Evolutionary conservation across 371 early-diverging fungal genomes (phyloP), one percentile per base, ranked within the genome.

Genomic region (Apophysomyces elegans): DNA sequence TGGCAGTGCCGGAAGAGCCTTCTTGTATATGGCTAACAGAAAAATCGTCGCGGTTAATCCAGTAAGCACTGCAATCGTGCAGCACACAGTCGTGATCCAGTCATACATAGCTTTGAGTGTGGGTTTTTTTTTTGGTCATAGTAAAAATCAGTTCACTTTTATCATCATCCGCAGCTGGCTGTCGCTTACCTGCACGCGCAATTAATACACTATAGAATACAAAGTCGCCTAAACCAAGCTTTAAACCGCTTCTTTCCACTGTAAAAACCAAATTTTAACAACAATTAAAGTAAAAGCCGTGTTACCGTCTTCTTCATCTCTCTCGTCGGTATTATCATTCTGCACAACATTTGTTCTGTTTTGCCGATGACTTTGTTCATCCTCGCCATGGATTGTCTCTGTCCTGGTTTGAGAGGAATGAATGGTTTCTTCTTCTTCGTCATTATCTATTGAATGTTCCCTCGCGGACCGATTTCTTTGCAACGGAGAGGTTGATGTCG

Each of bases 141-240:
- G 9, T 11, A 16, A 14, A 54, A 32, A 32, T 59, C 16, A 13
- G 56, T 61, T 38, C 39, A 36, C 21, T 37, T 26, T 45, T 62
- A 59, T 75, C 21, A 50, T n/a, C 11, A 50, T 9, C 1, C 21
- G 11, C 9, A 21, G 9, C 5, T 9, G 21, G n/a, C 0, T 45
- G 13, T 45, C 9, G 21, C 54, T 7, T 80, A 89, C 90, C 89
- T 72, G 95, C 94, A 61, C 92, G 76, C 5, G 91, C 91, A 61
- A 93, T 85, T 61, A 95, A 75, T 8, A 95, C 94, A 74, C 90
- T 89, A 70, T 94, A 95, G 70, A 95, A 95, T 8, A 95, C 94
- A 83, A 95, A 95, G 69, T 95, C 95, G 16, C 95, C 95, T 54
- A 95, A 70, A 5, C 95, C 95, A 37, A 95, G 74, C 69, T 94